Conservation (phyloP, 495 filamentous ascomycete genomes). For the Talaromyces ruber region DNA sequence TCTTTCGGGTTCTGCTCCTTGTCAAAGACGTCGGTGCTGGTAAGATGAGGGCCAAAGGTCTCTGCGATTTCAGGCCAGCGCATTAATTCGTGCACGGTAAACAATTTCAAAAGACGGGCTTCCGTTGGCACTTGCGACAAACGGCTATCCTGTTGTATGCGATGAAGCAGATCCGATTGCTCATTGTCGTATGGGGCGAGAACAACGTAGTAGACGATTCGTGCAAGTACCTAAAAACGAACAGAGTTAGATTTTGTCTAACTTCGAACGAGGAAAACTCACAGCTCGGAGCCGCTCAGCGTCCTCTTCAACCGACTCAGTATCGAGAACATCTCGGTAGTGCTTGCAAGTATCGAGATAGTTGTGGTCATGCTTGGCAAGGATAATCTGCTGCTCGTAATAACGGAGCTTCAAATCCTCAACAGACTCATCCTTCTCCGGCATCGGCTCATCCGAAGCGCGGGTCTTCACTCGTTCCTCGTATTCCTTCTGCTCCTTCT, state of each 20-base stretch:
- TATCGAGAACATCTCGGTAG: constrained; percentile 92
- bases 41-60: constrained; percentile 81
- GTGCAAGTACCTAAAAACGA: constrained; percentile 75
- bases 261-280: constrained; percentile 24
- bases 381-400: constrained; percentile 90
- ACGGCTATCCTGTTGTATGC: constrained; percentile 62
- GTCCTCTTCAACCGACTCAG: constrained; percentile 85
- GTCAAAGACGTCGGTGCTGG: constrained; percentile 79
- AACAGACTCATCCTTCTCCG: constrained; percentile 78
- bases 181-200: constrained; percentile 97
- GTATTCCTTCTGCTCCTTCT: constrained; percentile 78
- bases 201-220: constrained; percentile 95
- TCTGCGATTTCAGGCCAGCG: constrained; percentile 89
- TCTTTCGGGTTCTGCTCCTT: constrained; percentile 49
- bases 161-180: constrained; percentile 93
- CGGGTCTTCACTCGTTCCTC: constrained; percentile 71
- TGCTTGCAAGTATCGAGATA: constrained; percentile 97
- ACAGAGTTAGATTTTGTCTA: constrained; percentile 15
- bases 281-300: constrained; percentile 75
- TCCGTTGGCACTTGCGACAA: constrained; percentile 64
- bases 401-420: constrained; percentile 93
- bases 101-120: constrained; percentile 75
- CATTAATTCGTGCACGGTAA: constrained; percentile 95
- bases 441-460: constrained; percentile 59
- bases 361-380: constrained; percentile 93